Evolutionary conservation across 768 basidiomycete species (phyloP).

Genomic region (Lentinula guzmanii): DNA sequence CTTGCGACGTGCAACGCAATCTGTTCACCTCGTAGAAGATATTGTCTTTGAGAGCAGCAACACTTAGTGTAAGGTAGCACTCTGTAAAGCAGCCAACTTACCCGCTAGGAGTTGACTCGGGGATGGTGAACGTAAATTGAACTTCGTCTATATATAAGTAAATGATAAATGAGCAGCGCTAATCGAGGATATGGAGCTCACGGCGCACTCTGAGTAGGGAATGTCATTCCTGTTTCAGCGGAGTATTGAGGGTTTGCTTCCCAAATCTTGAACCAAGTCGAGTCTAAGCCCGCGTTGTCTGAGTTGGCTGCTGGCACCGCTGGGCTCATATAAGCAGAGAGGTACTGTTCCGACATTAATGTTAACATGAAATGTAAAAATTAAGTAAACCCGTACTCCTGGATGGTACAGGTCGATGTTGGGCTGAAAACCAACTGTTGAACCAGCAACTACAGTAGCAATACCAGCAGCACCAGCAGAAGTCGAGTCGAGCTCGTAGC

Average conservation of each 20-base stretch:
- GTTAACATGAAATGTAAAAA: not conserved
- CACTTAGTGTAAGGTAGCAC: not conserved
- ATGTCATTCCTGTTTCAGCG: slow-evolving; percentile 22
- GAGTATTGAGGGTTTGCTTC: slow-evolving; percentile 28
- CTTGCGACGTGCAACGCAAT: slow-evolving; percentile 28
- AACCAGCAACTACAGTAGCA: slow-evolving; percentile 20
- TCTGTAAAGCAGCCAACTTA: slow-evolving; percentile 8
- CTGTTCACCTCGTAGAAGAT: slow-evolving; percentile 27
- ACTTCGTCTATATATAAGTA: slow-evolving; percentile 19
- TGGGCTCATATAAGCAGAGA: slow-evolving; percentile 26
- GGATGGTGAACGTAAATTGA: slow-evolving; percentile 27
- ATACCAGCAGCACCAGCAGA: slow-evolving; percentile 20
- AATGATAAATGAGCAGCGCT: not conserved
- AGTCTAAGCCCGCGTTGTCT: slow-evolving; percentile 32
- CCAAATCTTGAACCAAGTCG: slow-evolving; percentile 41
- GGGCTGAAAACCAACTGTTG: slow-evolving; percentile 26
- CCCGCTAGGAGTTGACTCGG: slow-evolving; percentile 26
- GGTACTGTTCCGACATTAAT: slow-evolving; percentile 14
- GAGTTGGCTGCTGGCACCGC: slow-evolving; percentile 28
- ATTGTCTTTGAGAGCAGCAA: slow-evolving; percentile 12
- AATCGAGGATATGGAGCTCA: not conserved
- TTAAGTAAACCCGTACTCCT: slow-evolving; percentile 15
- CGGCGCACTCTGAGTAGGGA: slow-evolving; percentile 21
- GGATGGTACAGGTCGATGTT: slow-evolving; percentile 29
- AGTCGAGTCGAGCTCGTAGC: slow-evolving; percentile 24